Percentiles rank a stretch among this genome's conserved stretches.
These are phyloP conservation scores for Fusarium guadeloupense DNA, from an alignment of 2,329 filamentous ascomycete species.

Conservation along the genomic window DNA sequence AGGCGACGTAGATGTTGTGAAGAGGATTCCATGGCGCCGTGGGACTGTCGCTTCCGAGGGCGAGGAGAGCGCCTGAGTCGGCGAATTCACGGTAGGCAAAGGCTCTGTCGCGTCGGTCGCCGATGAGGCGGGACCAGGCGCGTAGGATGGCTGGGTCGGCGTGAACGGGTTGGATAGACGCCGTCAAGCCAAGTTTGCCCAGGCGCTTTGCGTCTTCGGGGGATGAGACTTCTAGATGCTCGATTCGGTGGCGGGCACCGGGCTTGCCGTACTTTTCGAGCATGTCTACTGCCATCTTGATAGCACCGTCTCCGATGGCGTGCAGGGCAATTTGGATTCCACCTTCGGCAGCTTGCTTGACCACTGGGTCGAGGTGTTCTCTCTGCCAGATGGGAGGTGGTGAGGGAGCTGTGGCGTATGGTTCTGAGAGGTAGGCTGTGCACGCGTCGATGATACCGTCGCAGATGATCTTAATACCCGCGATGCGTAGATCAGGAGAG, in stretches of 20 bases:
- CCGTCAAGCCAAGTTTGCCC: slow-evolving; percentile 65
- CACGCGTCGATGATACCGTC: slow-evolving; percentile 72
- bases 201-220: slow-evolving; percentile 64
- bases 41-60: slow-evolving; percentile 65
- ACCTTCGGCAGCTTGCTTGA: slow-evolving; percentile 60
- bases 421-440: slow-evolving; percentile 66
- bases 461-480: slow-evolving; percentile 70
- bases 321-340: slow-evolving; percentile 69
- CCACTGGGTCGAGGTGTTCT: slow-evolving; percentile 62
- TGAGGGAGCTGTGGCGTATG: slow-evolving; percentile 59
- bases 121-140: slow-evolving; percentile 67
- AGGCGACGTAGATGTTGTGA: slow-evolving; percentile 64
- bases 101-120: slow-evolving; percentile 62
- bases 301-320: slow-evolving; percentile 69
- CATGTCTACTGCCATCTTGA: slow-evolving; percentile 64
- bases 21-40: slow-evolving; percentile 64
- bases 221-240: slow-evolving; percentile 68
- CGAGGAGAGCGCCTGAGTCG: slow-evolving; percentile 61
- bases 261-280: slow-evolving; percentile 55
- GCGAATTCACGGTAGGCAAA: slow-evolving; percentile 70
- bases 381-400: slow-evolving; percentile 62
- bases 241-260: slow-evolving; percentile 65
- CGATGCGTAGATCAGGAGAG: slow-evolving; percentile 57
- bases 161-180: slow-evolving; percentile 65
- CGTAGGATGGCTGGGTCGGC: slow-evolving; percentile 67